Evolutionary conservation across 371 early-diverging fungal genomes (phyloP), one percentile per base, ranked within the genome.

Genomic region (Blastocladiella emersonii): DNA sequence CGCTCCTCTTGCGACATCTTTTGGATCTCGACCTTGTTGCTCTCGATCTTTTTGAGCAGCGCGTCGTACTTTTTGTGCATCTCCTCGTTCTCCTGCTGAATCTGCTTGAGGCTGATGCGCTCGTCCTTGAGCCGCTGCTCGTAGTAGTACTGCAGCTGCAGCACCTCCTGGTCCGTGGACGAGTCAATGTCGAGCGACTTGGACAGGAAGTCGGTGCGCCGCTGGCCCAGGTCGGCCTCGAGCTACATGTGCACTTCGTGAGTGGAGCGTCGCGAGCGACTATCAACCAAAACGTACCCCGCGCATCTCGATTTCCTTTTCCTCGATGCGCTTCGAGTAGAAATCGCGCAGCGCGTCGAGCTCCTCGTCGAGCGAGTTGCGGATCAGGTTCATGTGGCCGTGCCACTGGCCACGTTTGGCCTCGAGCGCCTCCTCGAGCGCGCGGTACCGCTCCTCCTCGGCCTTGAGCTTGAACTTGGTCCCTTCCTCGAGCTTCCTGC

Each of bases 61-160:
- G 78, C 74, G 64, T 75, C 73, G 72, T 76, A 77, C 66, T 78
- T 81, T 63, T 79, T 78, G 32, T 75, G 61, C 81, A 81, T 78
- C 45, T 79, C 77, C 21, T 79, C 81, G 68, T 81, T 78, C 61
- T 81, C 79, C 55, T 73, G 74, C 59, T 81, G 79, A 32, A 81
- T 67, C 19, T 75, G 65, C 36, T 79, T 55, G 34, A 75, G 75
- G 55, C 71, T 69, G 56, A 77, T 76, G 30, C 75, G 69, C 67
- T 81, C 81, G 43, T 78, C 80, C 53, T 76, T 78, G 8, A 81
- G 70, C 65, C 71, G 71, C 36, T 69, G 64, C 63, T 81, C 81
- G 67, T 78, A 81, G 15, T 74, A 34, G 34, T 55, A 56, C 57
- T 68, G 57, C 19, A 69, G 8, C 59, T 66, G 67, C 45, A 63